Evolutionary conservation across 176 grass and related monocot genomes (phyloP), one percentile per base, ranked within the genome.

Genomic region (Triticum monococcum): DNA sequence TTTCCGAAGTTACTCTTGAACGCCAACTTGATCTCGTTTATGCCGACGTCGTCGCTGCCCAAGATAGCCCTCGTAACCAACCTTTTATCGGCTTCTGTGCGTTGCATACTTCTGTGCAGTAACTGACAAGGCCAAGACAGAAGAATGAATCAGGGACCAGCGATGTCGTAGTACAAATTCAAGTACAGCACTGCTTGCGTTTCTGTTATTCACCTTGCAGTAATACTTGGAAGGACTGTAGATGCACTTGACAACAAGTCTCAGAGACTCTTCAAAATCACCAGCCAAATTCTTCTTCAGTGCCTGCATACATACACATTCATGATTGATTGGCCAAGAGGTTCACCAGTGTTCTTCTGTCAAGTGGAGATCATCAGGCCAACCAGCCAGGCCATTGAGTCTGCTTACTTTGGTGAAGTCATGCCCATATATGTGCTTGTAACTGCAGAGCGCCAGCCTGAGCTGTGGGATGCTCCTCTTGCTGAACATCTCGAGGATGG

Each of bases 401-500:
- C 8, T 43, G 13, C 75, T 90, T 87, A 89, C 97, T 82, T 98
- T 96, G 83, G 79, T 92, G 37, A 94, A 98, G 30, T 98, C 97
- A 88, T 86, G 81, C 23, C 97, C 97, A 26, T 96, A 98, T 57
- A 98, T 98, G 60, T 91, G 97, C 72, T 96, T 98, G 82, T 98
- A 98, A 79, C 92, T 94, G 79, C 71, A 89, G 79, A 98, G 86
- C 40, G 97, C 92, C 73, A 98, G 72, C 66, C 90, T 98, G 41
- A 98, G 87, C 86, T 98, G 94, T 18, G 92, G 97, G 72, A 94
- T 94, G 87, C 97, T 98, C 86, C 97, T 96, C 90, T 96, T 98
- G 85, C 97, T 98, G 84, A 98, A 84, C 74, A 96, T 92, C 88
- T 96, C 97, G 10, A 98, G 92, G 68, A 98, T 86, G 3, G 84